Base-by-base conservation (phyloP, 371 early-diverging fungal species). In the Chytridiales sp. region DNA sequence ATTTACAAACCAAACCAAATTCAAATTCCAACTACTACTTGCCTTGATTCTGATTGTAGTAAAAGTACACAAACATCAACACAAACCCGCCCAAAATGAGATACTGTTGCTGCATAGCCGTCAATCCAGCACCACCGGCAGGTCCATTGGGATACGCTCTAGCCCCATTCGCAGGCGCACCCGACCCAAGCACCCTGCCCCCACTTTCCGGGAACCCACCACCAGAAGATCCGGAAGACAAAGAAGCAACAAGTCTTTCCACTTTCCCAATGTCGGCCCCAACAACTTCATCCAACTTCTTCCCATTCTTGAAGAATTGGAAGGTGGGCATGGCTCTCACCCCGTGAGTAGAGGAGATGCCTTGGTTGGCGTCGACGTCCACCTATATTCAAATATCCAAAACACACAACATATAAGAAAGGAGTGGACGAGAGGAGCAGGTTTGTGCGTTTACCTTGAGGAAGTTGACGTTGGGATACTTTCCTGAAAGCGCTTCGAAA, bases 281-380 rank as follows among this genome's bases (percentile, higher is more conserved):
- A 53, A 87, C 74, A 21, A 91, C 73, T 60, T 88, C 85, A 26
- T 70, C 81, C 32, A 86, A 56, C 81, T 85, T 81, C 8, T 62
- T 41, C 46, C 91, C 89, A 2, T 81, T 57, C 63, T 80, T 70
- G 77, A 84, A 86, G 75, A 84, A 77, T 72, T 79, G 72, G 73
- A 93, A 84, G 40, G 93, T 93, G 40, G 93, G 93, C 92, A 93
- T 91, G 52, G 93, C 90, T 27, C 81, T 81, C 62, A 93, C 74
- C 6, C 72, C 68, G 32, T 77, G 78, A 9, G 71, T 70, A 26
- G 66, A 56, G 35, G 88, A 81, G 65, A 92, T 74, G 19, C 86
- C 88, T 77, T 62, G 30, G 47, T 77, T 70, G 1, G 81, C 80
- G 64, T 93, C 94, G 27, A 91, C 86, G 64, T 93, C 87, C 52